Base-by-base conservation (phyloP, 2,329 filamentous ascomycete genomes). In the Pyrenochaeta sp. region DNA sequence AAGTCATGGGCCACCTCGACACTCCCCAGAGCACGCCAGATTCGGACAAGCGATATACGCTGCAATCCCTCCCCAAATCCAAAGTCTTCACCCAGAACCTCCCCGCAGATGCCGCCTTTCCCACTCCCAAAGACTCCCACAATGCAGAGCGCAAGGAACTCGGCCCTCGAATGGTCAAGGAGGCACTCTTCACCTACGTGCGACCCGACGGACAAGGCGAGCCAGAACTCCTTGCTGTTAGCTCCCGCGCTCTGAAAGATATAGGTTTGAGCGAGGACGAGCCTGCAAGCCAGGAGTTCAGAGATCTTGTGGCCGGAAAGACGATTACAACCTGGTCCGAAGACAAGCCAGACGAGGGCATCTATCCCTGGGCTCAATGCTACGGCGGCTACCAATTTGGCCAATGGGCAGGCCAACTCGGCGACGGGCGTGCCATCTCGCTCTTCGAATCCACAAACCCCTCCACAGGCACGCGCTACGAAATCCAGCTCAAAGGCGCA, bases 331-430 rank as follows among this genome's bases (percentile, higher is more conserved):
- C 91, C 35, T 89, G 88, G 83, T 82, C 90, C 53, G 82, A 87
- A 45, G 80, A 84, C 4, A 58, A 69, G 26, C 61, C 56, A 13
- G 58, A 63, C 18, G 48, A 55, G n/a, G 67, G 88, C 14, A 85
- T 94, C 29, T 99, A 99, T 68, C 93, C 94, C 0, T 99, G 94
- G 94, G 92, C 94, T 21, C 94, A 99, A 74, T 97, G 94, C 74
- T 99, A 99, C 69, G 94, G 94, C 44, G 93, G 93, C 43, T 77
- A 80, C 59, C 72, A 74, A 35, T 73, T 74, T 45, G 94, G 94
- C 5, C 85, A 88, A 55, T 99, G 93, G 93, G 94, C 94, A 3
- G 92, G 94, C 5, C 94, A 99, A 71, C 83, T 99, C 1, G 94
- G 94, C 28, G 94, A 99, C 67, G 94, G 94, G 24, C 83, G 94